A percentile compares a stretch with the other conserved stretches of the same genome.
Evolutionary conservation across 768 basidiomycete species (phyloP).

Genomic region (Amanita phalloides): DNA sequence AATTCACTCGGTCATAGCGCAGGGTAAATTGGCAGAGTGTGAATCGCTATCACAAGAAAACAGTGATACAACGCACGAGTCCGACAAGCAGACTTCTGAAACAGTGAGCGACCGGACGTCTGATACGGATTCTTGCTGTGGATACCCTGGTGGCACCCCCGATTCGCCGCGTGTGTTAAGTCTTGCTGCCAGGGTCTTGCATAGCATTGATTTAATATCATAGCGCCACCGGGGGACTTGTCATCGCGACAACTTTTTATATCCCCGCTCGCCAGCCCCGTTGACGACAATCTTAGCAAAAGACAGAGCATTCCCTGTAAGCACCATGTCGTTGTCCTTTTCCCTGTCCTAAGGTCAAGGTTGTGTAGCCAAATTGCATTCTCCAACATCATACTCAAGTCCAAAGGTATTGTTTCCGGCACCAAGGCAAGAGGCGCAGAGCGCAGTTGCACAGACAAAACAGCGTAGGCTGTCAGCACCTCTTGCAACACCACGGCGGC

Average conservation of each 20-base stretch:
- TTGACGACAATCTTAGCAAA: not conserved
- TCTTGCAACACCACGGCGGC: slow-evolving; percentile 7
- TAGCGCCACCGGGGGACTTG: not conserved
- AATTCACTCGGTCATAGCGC: not conserved
- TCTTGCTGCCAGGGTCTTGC: not conserved
- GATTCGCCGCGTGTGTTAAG: not conserved
- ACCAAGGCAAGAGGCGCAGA: not conserved
- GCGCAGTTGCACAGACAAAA: not conserved
- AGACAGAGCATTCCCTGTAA: not conserved
- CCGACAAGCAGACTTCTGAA: not conserved
- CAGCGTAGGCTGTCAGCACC: not conserved
- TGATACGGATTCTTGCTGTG: not conserved
- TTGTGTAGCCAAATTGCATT: not conserved
- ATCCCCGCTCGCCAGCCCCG: not conserved
- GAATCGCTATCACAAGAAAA: not conserved
- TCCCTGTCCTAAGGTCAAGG: not conserved
- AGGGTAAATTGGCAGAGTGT: not conserved
- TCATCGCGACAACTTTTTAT: not conserved
- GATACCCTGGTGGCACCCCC: not conserved
- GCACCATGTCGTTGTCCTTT: not conserved
- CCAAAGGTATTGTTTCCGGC: not conserved
- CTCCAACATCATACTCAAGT: not conserved
- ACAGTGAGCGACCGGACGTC: not conserved
- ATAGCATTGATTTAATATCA: not conserved
- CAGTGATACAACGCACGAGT: not conserved